Percentiles rank a stretch among this genome's conserved stretches.
phyloP scores from a whole-genome alignment of 768 basidiomycete genomes.

The Russula sp. region DNA sequence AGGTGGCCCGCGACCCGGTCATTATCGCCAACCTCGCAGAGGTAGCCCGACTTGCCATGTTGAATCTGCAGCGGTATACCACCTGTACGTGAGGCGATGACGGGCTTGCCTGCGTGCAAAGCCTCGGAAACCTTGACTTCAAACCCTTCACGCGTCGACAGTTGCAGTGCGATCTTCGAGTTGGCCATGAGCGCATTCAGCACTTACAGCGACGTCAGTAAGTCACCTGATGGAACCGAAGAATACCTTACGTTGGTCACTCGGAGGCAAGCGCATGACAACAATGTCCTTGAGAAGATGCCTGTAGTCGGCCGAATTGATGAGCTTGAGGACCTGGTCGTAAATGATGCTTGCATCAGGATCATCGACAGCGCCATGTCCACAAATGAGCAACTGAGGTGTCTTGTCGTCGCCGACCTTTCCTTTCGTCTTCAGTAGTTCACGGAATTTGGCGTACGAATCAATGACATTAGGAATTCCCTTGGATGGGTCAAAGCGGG shows the following conservation, averaged over 20 bases:
- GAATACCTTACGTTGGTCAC: conserved; percentile 66
- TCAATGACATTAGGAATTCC: conserved; percentile 84
- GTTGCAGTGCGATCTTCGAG: conserved; percentile 84
- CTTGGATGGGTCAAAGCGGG: conserved; percentile 90
- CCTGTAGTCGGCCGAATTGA: conserved; percentile 39
- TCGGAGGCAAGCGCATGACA: conserved; percentile 68
- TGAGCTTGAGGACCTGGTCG: conserved; percentile 66
- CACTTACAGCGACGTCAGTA: conserved; percentile 42
- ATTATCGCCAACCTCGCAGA: conserved; percentile 77
- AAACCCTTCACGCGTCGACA: conserved; percentile 93
- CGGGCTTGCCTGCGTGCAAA: conserved; percentile 84
- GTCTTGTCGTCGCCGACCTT: conserved; percentile 49
- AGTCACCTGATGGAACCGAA: background rate
- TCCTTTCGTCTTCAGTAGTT: conserved; percentile 48
- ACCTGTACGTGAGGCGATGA: conserved; percentile 81
- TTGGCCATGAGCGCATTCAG: conserved; percentile 89
- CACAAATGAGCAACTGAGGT: conserved; percentile 79
- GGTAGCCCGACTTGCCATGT: conserved; percentile 83
- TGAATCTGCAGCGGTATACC: conserved; percentile 92
- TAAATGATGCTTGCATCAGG: conserved; percentile 93
- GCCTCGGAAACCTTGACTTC: conserved; percentile 97
- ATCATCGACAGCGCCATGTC: conserved; percentile 93
- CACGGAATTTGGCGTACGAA: conserved; percentile 81
- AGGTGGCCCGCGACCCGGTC: conserved; percentile 71
- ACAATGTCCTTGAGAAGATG: conserved; percentile 43